phyloP scores from a whole-genome alignment of 2,329 filamentous ascomycete genomes.

The Stagonosporopsis chrysanthemi region DNA sequence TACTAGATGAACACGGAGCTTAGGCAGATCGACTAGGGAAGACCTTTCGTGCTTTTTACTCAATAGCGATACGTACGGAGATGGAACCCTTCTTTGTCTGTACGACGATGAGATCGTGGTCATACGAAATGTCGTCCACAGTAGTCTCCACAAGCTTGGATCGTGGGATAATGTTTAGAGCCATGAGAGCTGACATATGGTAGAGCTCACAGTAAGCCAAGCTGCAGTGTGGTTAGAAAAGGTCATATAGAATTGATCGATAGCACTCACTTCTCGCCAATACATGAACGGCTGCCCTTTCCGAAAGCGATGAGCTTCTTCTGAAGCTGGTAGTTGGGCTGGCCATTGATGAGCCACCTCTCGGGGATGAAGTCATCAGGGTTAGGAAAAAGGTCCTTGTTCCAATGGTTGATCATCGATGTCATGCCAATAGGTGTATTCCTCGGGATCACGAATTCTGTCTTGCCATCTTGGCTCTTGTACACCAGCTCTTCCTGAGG shows the following conservation, averaged over 20 bases:
- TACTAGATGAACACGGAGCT: background rate
- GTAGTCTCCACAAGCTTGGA: conserved; percentile 35
- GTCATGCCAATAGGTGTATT: conserved; percentile 42
- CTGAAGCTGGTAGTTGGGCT: conserved; percentile 29
- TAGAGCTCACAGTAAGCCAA: conserved; percentile 38
- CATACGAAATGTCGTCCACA: conserved; percentile 34
- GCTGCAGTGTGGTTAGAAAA: conserved; percentile 8
- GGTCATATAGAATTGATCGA: background rate
- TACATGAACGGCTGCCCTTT: conserved; percentile 40
- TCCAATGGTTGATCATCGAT: conserved; percentile 43
- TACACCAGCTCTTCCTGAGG: conserved; percentile 32
- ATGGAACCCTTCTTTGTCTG: conserved; percentile 37
- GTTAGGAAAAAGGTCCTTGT: conserved; percentile 42
- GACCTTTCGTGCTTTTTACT: conserved; percentile 10
- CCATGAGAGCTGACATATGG: conserved; percentile 34
- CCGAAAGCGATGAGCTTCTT: conserved; percentile 38
- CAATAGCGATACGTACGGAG: conserved; percentile 33
- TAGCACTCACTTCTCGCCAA: conserved; percentile 40
- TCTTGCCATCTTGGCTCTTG: conserved; percentile 28
- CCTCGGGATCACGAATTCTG: conserved; percentile 34
- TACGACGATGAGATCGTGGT: conserved; percentile 37
- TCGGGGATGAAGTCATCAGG: conserved; percentile 42
- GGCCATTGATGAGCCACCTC: conserved; percentile 42
- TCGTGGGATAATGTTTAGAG: conserved; percentile 30
- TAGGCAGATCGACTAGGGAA: background rate